Evolutionary conservation across 495 filamentous ascomycete genomes (phyloP), one percentile per base, ranked within the genome.

Genomic region (Podospora appendiculata): DNA sequence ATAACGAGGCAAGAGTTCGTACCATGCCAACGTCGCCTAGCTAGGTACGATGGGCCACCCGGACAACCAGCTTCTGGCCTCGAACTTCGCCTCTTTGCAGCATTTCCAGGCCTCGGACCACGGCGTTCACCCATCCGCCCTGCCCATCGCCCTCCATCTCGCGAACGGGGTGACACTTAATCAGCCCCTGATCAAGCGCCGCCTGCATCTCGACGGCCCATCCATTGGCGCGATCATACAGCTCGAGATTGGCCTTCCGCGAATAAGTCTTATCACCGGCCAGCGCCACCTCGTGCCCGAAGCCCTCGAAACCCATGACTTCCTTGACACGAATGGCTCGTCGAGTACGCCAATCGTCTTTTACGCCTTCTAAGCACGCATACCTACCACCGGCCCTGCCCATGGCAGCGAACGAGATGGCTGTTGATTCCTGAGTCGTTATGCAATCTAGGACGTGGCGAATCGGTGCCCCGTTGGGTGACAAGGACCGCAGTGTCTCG

Each of bases 401-500:
- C 11, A 58, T 33, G 11, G 56, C 56, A n/a, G 13, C 40, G 10
- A 48, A 48, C 33, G 52, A 58, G 18, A 45, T 34, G 3, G 14
- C 41, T 1, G 47, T 36, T 1, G 33, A 45, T 4, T 50, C 38
- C 4, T 38, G 36, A 16, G 34, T 35, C 8, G 48, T 49, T 44
- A 55, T 41, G 18, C 32, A 41, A 44, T 58, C 56, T n/a, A 58
- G 12, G n/a, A 40, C 52, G 13, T 58, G 47, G 3, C 14, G 32
- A 7, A 58, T 25, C 0, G 43, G n/a, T 8, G 25, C 38, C 3
- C 18, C 41, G 1, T 45, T 33, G 2, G 25, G 25, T 5, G 25
- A 25, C 25, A 25, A 5, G 25, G 25, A 25, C 25, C 25, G 25
- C 25, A 25, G 25, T 25, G 25, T 25, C 25, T 25, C 25, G 25